These are phyloP conservation scores for Saccharomycopsis synnaedendra DNA, from an alignment of 805 yeast species.

Conservation along the genomic window DNA sequence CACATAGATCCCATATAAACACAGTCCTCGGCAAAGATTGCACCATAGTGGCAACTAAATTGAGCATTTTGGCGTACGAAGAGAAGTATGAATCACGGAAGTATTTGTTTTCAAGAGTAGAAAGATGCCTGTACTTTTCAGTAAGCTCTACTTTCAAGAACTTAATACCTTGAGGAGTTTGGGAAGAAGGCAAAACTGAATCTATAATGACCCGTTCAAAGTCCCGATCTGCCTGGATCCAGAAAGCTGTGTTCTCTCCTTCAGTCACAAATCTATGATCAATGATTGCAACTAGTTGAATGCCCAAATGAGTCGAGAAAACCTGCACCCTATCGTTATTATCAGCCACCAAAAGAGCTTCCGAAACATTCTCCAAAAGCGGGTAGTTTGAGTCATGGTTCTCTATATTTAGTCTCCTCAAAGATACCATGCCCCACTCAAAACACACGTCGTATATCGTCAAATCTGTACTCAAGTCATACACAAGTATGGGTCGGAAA, in stretches of 20 bases:
- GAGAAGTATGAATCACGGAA: neutral
- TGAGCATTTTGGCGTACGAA: neutral
- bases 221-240: neutral
- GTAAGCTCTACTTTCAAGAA: neutral
- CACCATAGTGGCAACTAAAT: neutral
- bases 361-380: conserved; percentile 2
- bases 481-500: neutral
- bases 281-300: neutral
- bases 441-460: neutral
- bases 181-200: neutral
- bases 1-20: conserved; percentile 6
- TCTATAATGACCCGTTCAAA: neutral
- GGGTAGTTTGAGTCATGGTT: conserved; percentile 7
- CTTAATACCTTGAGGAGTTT: neutral
- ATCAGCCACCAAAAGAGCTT: conserved; percentile 12
- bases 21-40: neutral
- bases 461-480: neutral
- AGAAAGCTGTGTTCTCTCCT: neutral
- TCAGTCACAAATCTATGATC: neutral
- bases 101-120: neutral
- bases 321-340: conserved; percentile 4
- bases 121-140: neutral
- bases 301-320: conserved; percentile 6
- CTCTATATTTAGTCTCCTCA: neutral
- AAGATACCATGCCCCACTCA: neutral